Evolutionary conservation across 495 filamentous ascomycete species (phyloP), one percentile per base, ranked within the genome.

Genomic region (Talaromyces wortmannii): DNA sequence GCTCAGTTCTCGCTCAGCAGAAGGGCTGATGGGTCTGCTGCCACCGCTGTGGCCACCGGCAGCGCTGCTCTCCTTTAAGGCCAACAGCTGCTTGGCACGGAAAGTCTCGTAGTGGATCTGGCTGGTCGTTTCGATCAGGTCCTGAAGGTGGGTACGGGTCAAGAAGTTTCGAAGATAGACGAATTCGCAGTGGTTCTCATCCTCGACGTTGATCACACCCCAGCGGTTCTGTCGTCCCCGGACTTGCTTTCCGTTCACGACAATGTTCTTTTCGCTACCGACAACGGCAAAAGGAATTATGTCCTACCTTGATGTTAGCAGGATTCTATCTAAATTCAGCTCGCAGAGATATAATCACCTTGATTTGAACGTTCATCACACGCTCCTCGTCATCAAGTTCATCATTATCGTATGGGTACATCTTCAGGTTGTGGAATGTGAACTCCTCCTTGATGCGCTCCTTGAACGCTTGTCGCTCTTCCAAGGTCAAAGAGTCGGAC

Each of bases 21-120:
- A 82, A 31, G 94, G 94, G 64, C 87, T 92, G 77, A 98, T 98
- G 57, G 94, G 94, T 67, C 94, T 80, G 78, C 90, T 94, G 60
- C 88, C 86, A 59, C 66, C 67, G 51, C 73, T 73, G 70, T 89
- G 85, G 36, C 55, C 55, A 56, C 80, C 81, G 54, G 89, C 88
- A 56, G 89, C 90, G 68, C 90, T 96, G 78, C 87, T 94, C 79
- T 99, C 94, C 83, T 97, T 97, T 63, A 99, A 81, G 49, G 94
- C 94, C 61, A 99, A 73, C 63, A 99, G 79, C 74, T 99, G 95
- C 83, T 97, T 99, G 60, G 94, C 92, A 74, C 94, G 92, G 91
- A 97, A 99, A 50, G 90, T 95, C 80, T 99, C 94, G 78, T 99
- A 99, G 79, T 99, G 94, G 74, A 97, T 99, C 78, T 97, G 94